A percentile compares a stretch with the other conserved stretches of the same genome.
Evolutionary conservation across 2,329 filamentous ascomycete genomes (phyloP).

Genomic region (Colletotrichum coccodes): DNA sequence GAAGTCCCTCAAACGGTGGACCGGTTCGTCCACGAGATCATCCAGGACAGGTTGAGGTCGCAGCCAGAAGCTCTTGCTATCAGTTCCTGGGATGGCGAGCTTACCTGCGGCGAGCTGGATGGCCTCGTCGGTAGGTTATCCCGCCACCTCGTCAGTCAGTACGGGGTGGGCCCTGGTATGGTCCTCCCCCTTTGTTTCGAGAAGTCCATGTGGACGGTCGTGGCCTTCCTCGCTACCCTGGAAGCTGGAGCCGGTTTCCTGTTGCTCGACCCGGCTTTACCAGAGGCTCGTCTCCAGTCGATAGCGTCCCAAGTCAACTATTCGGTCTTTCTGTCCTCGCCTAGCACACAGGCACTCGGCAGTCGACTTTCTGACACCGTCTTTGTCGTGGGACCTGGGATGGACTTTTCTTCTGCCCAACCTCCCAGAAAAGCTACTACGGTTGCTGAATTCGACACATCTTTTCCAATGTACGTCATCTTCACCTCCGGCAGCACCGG

Average conservation of each 20-base stretch:
- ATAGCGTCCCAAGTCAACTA: not conserved
- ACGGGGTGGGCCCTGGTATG: not conserved
- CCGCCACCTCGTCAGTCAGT: not conserved
- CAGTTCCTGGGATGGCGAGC: constrained; percentile 43
- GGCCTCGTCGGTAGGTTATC: constrained; percentile 6
- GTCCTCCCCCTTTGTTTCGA: constrained; percentile 35
- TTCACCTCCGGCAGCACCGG: not conserved
- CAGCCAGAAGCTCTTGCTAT: constrained; percentile 23
- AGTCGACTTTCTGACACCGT: not conserved
- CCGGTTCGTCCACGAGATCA: not conserved
- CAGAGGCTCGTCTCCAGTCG: not conserved
- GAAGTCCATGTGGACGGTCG: constrained; percentile 12
- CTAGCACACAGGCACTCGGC: not conserved
- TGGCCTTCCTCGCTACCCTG: constrained; percentile 17
- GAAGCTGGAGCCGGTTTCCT: constrained; percentile 6
- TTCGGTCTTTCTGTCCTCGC: not conserved
- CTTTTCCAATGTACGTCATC: not conserved
- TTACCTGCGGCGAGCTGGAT: constrained; percentile 41
- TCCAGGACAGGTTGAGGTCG: not conserved
- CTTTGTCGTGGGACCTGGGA: not conserved
- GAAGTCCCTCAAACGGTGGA: not conserved
- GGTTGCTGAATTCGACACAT: not conserved
- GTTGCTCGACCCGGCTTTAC: constrained; percentile 2
- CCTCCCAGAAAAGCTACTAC: no score
- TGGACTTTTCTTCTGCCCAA: not conserved